phyloP scores from a whole-genome alignment of 2,329 filamentous ascomycete species.

The Trichoderma lentiforme region DNA sequence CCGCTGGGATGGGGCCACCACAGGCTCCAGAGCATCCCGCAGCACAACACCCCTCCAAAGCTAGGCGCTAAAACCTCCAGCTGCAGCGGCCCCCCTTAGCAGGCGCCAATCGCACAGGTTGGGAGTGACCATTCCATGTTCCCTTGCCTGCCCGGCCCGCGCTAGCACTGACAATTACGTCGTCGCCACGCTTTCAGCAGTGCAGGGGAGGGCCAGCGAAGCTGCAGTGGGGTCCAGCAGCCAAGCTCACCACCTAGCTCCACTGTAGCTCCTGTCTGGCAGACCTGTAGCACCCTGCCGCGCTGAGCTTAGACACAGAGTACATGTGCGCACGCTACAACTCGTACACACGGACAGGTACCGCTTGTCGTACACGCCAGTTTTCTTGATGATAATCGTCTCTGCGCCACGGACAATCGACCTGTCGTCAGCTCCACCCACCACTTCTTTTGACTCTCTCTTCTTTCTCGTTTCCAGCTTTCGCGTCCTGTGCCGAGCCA shows the following conservation, averaged over 20 bases:
- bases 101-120: slow-evolving; percentile 1
- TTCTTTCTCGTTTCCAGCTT: slow-evolving; percentile 3
- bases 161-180: slow-evolving; percentile 6
- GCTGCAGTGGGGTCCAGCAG: slow-evolving; percentile 7
- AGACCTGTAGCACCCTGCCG: neutral
- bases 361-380: neutral
- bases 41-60: neutral
- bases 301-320: slow-evolving; percentile 11
- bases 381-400: neutral
- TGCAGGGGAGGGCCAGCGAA: slow-evolving; percentile 10
- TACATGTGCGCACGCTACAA: neutral
- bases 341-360: neutral
- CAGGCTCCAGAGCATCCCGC: neutral
- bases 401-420: slow-evolving; percentile 13
- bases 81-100: neutral
- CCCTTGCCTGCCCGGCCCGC: neutral
- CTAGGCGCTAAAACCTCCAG: neutral
- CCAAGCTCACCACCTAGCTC: slow-evolving; percentile 4
- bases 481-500: slow-evolving; percentile 15
- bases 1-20: neutral
- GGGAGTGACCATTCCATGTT: neutral
- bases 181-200: slow-evolving; percentile 17
- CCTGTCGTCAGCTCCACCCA: slow-evolving; percentile 15
- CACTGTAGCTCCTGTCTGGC: slow-evolving; percentile 13
- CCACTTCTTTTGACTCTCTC: slow-evolving; percentile 7